Evolutionary conservation across 2,329 filamentous ascomycete species (phyloP).

Genomic region (Alternaria sp.): DNA sequence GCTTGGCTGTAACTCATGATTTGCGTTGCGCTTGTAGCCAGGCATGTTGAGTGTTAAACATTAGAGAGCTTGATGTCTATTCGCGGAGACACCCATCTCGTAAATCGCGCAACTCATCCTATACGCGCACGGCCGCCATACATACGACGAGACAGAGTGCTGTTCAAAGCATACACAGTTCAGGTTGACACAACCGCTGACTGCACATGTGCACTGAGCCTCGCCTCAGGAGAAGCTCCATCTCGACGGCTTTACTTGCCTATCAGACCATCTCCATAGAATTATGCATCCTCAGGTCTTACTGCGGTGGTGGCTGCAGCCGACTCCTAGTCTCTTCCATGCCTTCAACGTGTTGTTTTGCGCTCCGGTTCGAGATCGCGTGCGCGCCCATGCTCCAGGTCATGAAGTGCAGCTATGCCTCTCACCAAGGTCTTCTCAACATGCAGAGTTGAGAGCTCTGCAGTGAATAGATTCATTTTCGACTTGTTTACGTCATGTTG

Average conservation of each 20-base stretch:
- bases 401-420: neutral
- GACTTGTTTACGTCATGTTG: neutral
- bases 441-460: neutral
- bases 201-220: slow-evolving; percentile 38
- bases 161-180: slow-evolving; percentile 43
- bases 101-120: slow-evolving; percentile 22
- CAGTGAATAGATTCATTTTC: neutral
- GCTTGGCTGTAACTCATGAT: slow-evolving; percentile 9
- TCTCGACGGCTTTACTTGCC: slow-evolving; percentile 11
- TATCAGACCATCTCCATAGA: slow-evolving; percentile 9
- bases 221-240: slow-evolving; percentile 19
- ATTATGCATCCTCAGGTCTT: slow-evolving; percentile 5
- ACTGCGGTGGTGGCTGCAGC: neutral
- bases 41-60: neutral
- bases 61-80: neutral
- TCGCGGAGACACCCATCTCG: slow-evolving; percentile 1
- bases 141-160: slow-evolving; percentile 54
- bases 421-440: neutral
- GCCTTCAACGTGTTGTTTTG: slow-evolving; percentile 1
- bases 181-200: slow-evolving; percentile 51
- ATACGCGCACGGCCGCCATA: slow-evolving; percentile 50
- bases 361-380: neutral
- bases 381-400: neutral
- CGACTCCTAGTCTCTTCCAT: neutral
- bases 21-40: neutral